Evolutionary conservation across 345 rosid genomes (phyloP), one percentile per base, ranked within the genome.

Genomic region (Eucalyptus rudis): DNA sequence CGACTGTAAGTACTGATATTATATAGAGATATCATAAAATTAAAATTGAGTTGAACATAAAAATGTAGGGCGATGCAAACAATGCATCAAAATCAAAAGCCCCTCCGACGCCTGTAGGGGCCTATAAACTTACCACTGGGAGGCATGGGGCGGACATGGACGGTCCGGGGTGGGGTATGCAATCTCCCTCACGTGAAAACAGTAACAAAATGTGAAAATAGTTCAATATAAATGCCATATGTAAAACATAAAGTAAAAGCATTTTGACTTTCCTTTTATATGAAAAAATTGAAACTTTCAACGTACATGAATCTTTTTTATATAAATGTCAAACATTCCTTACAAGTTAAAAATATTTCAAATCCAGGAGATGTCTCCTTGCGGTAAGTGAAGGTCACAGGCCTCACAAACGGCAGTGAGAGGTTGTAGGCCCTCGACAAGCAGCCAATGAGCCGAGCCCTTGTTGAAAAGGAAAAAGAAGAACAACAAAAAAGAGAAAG

Each of bases 361-460:
- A 27, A 27, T 59, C 7, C 4, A 12, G 8, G 66, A 13, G 10
- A 62, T 29, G 16, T 64, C 56, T 52, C 24, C 56, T 7, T 52
- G 24, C 4, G 9, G 24, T 17, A 0, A 52, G 2, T 52, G 10
- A 52, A 52, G 58, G 58, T 52, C 2, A 7, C 9, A 2, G 0
- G 10, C 58, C 58, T 52, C 58, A 19, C 24, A 0, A 7, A 0
- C 2, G 9, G 4, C 2, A 52, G 1, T 2, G 7, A 50, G 52
- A 17, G 52, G 17, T 14, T 14, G 3, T 0, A 49, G 3, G 1
- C 51, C 7, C 51, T 49, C 51, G 7, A 17, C 17, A 0, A 50
- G 10, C 0, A 52, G 1, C 58, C 4, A 20, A 0, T 52, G 24
- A 52, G 24, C 10, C 2, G 0, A 0, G 24, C 10, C 5, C 24